Evolutionary conservation across 768 basidiomycete genomes (phyloP), one percentile per base, ranked within the genome.

Genomic region (Albatrellus ellisii): DNA sequence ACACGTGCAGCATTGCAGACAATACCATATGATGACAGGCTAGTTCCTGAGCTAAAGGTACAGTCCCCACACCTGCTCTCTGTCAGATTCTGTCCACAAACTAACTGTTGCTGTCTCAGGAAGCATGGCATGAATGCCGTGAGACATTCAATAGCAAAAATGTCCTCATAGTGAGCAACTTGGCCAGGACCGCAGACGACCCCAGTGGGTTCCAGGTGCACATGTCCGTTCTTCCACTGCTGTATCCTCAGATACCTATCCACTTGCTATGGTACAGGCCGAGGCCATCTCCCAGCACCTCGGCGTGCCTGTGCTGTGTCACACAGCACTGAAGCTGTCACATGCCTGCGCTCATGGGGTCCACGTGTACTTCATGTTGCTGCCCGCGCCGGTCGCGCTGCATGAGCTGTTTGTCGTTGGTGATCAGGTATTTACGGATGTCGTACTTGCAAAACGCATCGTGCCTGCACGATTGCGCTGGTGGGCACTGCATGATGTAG

Each of bases 81-180:
- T 26, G 26, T n/a, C 1, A 26, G 7, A 31, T 26, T 26, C 46
- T 42, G 3, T 20, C 22, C 26, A 1, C 18, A 9, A 15, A 37
- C 4, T n/a, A n/a, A n/a, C n/a, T n/a, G n/a, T n/a, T n/a, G n/a
- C n/a, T n/a, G n/a, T n/a, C n/a, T 3, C 21, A 87, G 83, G 66
- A 72, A 9, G 73, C 84, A 6, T 97, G 91, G 91, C 56, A 64
- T 21, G 69, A 77, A 50, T 83, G 89, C 39, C 63, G 75, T 33
- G 59, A 69, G 32, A 68, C 72, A 0, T 97, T 98, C 52, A 86
- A 85, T 0, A 68, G 76, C 20, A 70, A 69, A 0, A 82, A 88
- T 46, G 73, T 99, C 4, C 64, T 99, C 46, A 75, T 98, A 35
- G 92, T 98, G 26, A 89, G 86, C 59, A 99, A 99, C 56, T 91